phyloP scores from a whole-genome alignment of 805 yeast species.

The Kockiozyma suomiensis region DNA sequence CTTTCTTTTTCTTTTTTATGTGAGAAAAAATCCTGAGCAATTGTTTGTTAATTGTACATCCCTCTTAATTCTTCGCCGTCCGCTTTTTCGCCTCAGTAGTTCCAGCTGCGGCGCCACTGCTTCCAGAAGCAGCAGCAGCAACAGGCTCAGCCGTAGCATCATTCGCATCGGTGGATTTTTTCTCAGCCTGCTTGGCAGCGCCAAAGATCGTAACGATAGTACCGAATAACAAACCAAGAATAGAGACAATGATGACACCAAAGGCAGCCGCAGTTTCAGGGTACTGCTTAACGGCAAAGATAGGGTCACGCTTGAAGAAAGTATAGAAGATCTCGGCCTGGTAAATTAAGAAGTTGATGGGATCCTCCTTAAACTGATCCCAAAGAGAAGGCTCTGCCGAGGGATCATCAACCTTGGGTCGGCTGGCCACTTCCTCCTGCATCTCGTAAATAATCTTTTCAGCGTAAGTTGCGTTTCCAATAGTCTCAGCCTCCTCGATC shows the following conservation, averaged over 20 bases:
- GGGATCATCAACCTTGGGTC: slow-evolving; percentile 20
- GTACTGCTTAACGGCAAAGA: slow-evolving; percentile 41
- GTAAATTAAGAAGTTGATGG: slow-evolving; percentile 40
- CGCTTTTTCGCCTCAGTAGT: slow-evolving; percentile 23
- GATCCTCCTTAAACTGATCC: slow-evolving; percentile 42
- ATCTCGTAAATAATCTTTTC: slow-evolving; percentile 44
- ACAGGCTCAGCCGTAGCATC: neutral
- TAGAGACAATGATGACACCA: slow-evolving; percentile 35
- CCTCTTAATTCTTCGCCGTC: slow-evolving; percentile 11
- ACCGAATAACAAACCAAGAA: slow-evolving; percentile 39
- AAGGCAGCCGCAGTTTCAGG: slow-evolving; percentile 44
- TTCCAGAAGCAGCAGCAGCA: slow-evolving; percentile 8
- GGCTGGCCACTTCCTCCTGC: slow-evolving; percentile 30
- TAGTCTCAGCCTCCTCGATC: slow-evolving; percentile 75
- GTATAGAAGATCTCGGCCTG: slow-evolving; percentile 40
- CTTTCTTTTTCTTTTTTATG: no score
- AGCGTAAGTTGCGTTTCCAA: slow-evolving; percentile 76
- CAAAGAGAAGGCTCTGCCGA: slow-evolving; percentile 21
- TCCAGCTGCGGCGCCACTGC: slow-evolving; percentile 13
- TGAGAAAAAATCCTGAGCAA: neutral
- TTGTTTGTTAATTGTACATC: neutral
- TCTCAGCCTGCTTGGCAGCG: slow-evolving; percentile 1
- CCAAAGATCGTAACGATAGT: slow-evolving; percentile 33
- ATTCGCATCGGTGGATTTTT: neutral
- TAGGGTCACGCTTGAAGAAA: slow-evolving; percentile 40